Evolutionary conservation across 1,284 basidiomycete genomes (phyloP), one percentile per base, ranked within the genome.

Genomic region (Agaricales sp.): DNA sequence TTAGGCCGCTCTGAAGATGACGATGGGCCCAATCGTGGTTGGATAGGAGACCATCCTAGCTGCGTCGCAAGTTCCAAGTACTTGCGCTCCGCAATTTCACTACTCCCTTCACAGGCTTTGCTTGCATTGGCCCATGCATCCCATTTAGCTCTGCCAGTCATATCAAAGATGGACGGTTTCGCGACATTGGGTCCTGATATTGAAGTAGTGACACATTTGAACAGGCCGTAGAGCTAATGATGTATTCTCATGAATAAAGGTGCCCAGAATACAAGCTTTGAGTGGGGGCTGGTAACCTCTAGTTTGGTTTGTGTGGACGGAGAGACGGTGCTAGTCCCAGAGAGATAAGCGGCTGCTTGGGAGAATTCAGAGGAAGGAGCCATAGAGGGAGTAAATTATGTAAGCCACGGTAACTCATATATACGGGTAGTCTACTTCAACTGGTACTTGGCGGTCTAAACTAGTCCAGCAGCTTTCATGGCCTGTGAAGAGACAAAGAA

Each of bases 401-500:
- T 24, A 50, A 53, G 19, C 19, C 35, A 46, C 26, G 37, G 47
- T 39, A 37, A 43, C 21, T 44, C 51, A 48, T 8, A 22, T 55
- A 46, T 53, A 39, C 50, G 50, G 46, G 43, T 45, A 47, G 24
- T n/a, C 19, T 22, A 26, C 38, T 54, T 49, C 37, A 38, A n/a
- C n/a, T n/a, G n/a, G n/a, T n/a, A n/a, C 8, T 14, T 23, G 24
- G 44, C 16, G 46, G 52, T 61, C 65, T 82, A 92, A 51, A 74
- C 83, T 57, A 92, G 77, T 48, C 91, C 90, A 54, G 87, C 86
- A 46, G 79, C 83, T 66, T 87, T 74, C 89, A 94, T 91, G 14
- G 87, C 84, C 86, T 88, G 56, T 21, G n/a, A n/a, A 54, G 45
- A 52, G 22, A 52, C 11, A 41, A 45, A 22, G 47, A 53, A 43